Percentiles rank a stretch among this genome's conserved stretches.
Conservation (phyloP, 1,139 yeast genomes). For the Blastobotrys illinoisensis region DNA sequence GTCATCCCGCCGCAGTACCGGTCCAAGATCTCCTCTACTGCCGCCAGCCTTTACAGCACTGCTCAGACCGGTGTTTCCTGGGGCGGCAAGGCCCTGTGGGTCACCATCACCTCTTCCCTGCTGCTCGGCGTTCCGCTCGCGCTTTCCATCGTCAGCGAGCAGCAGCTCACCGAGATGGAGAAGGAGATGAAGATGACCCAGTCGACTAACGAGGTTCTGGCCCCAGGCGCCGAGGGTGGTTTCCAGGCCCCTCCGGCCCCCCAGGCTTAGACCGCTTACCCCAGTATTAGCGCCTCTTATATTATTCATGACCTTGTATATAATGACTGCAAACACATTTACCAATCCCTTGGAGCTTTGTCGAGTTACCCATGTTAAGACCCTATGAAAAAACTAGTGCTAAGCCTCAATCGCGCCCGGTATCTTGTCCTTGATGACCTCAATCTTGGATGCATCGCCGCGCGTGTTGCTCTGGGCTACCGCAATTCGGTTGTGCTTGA, state of each 20-base stretch:
- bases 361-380: too few relatives aligned
- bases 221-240: conserved; percentile 64
- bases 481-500: conserved; percentile 47
- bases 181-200: conserved; percentile 84
- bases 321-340: neutral
- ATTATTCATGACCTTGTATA: conserved; percentile 2
- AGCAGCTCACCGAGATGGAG: conserved; percentile 90
- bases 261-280: neutral
- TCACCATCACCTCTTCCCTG: conserved; percentile 73
- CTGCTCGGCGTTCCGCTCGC: conserved; percentile 91
- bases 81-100: conserved; percentile 79
- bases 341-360: too few relatives aligned
- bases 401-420: conserved; percentile 19
- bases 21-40: conserved; percentile 36
- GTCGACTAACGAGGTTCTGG: conserved; percentile 76
- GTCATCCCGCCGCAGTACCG: conserved; percentile 88
- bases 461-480: conserved; percentile 43
- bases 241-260: conserved; percentile 34
- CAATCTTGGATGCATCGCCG: conserved; percentile 24
- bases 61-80: conserved; percentile 43
- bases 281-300: neutral
- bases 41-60: conserved; percentile 30
- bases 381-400: neutral
- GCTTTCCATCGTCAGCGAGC: conserved; percentile 83
- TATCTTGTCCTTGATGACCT: conserved; percentile 28